Percentiles rank a stretch among this genome's conserved stretches.
phyloP scores from a whole-genome alignment of 176 grass and related monocot genomes.

The Phoenix roebelenii region DNA sequence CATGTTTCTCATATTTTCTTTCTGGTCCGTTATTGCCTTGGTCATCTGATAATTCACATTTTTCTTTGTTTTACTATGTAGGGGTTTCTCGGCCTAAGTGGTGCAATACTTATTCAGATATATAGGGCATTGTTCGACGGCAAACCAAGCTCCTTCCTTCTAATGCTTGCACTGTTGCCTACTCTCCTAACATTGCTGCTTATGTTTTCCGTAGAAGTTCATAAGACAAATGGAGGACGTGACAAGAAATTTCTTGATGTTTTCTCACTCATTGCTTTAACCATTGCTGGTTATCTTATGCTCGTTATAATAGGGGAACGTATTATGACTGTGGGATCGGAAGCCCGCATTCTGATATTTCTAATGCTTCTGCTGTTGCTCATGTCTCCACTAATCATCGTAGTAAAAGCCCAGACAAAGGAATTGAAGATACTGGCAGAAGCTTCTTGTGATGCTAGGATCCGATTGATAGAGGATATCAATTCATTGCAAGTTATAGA shows the following conservation, averaged over 20 bases:
- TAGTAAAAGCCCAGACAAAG: slow-evolving; percentile 36
- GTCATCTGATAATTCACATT: background rate
- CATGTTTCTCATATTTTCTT: background rate
- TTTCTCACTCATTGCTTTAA: slow-evolving; percentile 69
- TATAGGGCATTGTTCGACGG: slow-evolving; percentile 33
- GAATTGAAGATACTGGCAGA: slow-evolving; percentile 10
- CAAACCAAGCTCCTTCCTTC: slow-evolving; percentile 52
- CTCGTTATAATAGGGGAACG: slow-evolving; percentile 62
- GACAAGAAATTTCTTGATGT: slow-evolving; percentile 65
- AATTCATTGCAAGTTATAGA: background rate
- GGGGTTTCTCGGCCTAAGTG: slow-evolving; percentile 84
- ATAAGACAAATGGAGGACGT: slow-evolving; percentile 15
- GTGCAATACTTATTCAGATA: slow-evolving; percentile 72
- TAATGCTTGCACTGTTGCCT: slow-evolving; percentile 65
- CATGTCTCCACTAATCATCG: slow-evolving; percentile 36
- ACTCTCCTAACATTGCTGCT: slow-evolving; percentile 48
- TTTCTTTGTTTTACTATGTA: slow-evolving; percentile 22
- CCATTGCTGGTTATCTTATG: slow-evolving; percentile 74
- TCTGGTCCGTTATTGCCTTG: background rate
- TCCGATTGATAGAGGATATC: slow-evolving; percentile 2
- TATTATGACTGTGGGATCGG: slow-evolving; percentile 22
- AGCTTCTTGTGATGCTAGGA: background rate
- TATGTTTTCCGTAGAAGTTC: slow-evolving; percentile 62
- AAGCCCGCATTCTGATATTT: slow-evolving; percentile 18
- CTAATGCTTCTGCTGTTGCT: slow-evolving; percentile 44